phyloP scores from a whole-genome alignment of 139 green algal species.

The Coccomyxa sp. region DNA sequence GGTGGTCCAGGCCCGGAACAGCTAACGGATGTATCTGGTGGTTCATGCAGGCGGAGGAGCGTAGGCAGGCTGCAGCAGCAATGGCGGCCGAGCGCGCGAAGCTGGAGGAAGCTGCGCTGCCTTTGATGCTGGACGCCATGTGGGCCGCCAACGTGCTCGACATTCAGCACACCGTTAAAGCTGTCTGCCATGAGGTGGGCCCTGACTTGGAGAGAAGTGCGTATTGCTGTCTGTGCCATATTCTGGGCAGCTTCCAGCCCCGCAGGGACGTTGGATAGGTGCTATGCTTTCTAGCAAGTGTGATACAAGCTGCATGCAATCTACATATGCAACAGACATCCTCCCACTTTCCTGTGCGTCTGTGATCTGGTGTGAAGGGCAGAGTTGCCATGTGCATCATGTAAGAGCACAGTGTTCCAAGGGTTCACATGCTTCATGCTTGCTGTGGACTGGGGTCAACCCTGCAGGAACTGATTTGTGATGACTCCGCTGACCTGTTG shows the following conservation, averaged over 20 bases:
- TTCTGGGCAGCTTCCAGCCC: not conserved
- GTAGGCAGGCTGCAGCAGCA: constrained; percentile 2
- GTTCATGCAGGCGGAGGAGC: not conserved
- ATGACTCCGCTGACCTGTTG: not conserved
- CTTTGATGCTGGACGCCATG: constrained; percentile 88
- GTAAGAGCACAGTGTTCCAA: no score
- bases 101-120: constrained; percentile 70
- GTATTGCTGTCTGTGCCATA: not conserved
- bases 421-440: not conserved
- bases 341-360: not conserved
- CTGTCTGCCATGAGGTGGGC: constrained; percentile 48
- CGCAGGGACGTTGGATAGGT: not conserved
- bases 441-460: not conserved
- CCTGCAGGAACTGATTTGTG: not conserved
- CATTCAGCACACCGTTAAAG: constrained; percentile 78
- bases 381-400: no score
- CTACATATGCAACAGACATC: not conserved
- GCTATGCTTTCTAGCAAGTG: not conserved
- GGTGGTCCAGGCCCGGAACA: no score
- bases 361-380: not conserved
- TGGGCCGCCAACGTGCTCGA: constrained; percentile 89
- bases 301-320: not conserved
- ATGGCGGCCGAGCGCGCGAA: constrained; percentile 13
- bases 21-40: no score
- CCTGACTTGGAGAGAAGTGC: constrained; percentile 12